Evolutionary conservation across 2,329 filamentous ascomycete species (phyloP).

Genomic region (Aspergillus pseudoterreus): DNA sequence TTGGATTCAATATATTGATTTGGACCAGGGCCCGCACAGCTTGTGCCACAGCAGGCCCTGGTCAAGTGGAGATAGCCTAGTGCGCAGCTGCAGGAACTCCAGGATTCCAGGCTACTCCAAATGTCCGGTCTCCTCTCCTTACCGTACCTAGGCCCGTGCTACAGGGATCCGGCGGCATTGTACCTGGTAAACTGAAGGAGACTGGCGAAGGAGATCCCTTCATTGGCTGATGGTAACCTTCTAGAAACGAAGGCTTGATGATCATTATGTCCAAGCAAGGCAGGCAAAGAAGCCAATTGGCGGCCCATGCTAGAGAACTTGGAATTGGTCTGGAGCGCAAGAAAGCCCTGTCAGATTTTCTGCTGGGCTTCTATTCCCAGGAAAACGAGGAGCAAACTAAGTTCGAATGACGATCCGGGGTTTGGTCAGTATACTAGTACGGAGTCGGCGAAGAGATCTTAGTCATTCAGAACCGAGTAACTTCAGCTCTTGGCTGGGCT

Average conservation of each 20-base stretch:
- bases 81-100: slow-evolving; percentile 10
- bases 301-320: not conserved
- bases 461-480: not conserved
- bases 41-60: not conserved
- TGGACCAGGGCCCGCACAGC: not conserved
- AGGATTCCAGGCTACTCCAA: slow-evolving; percentile 14
- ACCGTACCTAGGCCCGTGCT: slow-evolving; percentile 23
- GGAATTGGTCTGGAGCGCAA: not conserved
- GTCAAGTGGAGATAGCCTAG: slow-evolving; percentile 6
- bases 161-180: slow-evolving; percentile 7
- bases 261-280: not conserved
- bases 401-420: slow-evolving; percentile 8
- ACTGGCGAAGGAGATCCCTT: not conserved
- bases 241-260: not conserved
- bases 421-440: slow-evolving; percentile 3
- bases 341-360: not conserved
- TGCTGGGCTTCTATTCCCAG: not conserved
- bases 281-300: not conserved
- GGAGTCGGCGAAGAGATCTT: not conserved
- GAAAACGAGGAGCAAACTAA: not conserved
- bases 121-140: slow-evolving; percentile 22
- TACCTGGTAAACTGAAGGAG: not conserved
- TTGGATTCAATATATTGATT: slow-evolving; percentile 13
- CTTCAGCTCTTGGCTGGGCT: not conserved
- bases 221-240: not conserved